Percentiles rank a stretch among this genome's conserved stretches.
These are phyloP conservation scores for Coelastrella sp. DNA, from an alignment of 139 green algal genomes.

Conservation along the genomic window DNA sequence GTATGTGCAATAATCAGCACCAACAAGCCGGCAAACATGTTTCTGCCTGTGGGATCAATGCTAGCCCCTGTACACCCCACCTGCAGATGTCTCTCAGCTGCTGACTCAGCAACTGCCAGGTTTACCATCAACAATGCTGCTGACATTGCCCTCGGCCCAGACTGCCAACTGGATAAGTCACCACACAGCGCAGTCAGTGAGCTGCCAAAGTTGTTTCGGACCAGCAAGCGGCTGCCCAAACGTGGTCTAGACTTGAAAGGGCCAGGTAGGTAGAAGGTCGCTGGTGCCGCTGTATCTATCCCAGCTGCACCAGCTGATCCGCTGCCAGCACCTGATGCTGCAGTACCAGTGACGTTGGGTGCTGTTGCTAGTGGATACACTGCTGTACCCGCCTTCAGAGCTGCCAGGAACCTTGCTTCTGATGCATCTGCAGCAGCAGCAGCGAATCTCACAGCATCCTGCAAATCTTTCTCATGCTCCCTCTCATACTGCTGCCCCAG, in stretches of 20 bases:
- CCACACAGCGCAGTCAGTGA: constrained; percentile 49
- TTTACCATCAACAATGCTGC: constrained; percentile 56
- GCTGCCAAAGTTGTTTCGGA: constrained; percentile 59
- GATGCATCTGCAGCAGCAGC: not conserved
- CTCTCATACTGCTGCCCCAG: constrained; percentile 61
- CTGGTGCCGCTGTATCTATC: not conserved
- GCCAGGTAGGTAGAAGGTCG: constrained; percentile 39
- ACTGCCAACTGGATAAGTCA: constrained; percentile 63
- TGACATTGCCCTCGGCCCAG: constrained; percentile 39
- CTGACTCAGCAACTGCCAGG: constrained; percentile 56
- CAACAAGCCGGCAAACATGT: too few species aligned
- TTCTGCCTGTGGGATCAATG: too few species aligned
- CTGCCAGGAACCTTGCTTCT: not conserved
- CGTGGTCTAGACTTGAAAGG: constrained; percentile 50
- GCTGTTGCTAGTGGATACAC: constrained; percentile 19
- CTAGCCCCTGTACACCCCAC: not conserved
- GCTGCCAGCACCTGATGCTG: not conserved
- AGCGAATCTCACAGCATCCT: constrained; percentile 2
- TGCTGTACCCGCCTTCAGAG: constrained; percentile 10
- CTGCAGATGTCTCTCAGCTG: constrained; percentile 55
- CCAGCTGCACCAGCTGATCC: not conserved
- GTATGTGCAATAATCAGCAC: too few species aligned
- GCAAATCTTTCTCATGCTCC: constrained; percentile 41
- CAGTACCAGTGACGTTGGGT: not conserved
- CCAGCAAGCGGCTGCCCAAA: constrained; percentile 60